Evolutionary conservation across 2,329 filamentous ascomycete species (phyloP).

Genomic region (Aspergillus arachidicola): DNA sequence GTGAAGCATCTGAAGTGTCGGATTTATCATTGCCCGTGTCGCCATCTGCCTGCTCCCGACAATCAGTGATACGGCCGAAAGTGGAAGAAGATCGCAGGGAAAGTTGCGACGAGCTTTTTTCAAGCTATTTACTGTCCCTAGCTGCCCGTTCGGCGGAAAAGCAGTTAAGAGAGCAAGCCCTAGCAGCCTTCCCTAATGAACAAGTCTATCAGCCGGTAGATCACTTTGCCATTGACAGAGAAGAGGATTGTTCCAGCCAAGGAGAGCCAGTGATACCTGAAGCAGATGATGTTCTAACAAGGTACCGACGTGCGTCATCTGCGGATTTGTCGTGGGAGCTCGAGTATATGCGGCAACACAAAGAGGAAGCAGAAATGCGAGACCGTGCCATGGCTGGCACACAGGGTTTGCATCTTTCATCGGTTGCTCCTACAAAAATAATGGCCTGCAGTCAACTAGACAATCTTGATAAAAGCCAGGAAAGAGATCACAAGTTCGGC

Average conservation of each 20-base stretch:
- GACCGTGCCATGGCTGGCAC: conserved; percentile 36
- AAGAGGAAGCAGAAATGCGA: conserved; percentile 61
- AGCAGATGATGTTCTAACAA: neutral
- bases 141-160: conserved; percentile 79
- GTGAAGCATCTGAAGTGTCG: conserved; percentile 48
- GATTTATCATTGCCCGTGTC: conserved; percentile 49
- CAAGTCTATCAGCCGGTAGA: conserved; percentile 49
- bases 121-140: conserved; percentile 75
- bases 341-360: conserved; percentile 78
- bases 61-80: conserved; percentile 38
- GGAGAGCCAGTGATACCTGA: conserved; percentile 19
- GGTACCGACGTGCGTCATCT: conserved; percentile 46
- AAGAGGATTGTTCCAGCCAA: conserved; percentile 38
- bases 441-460: conserved; percentile 5
- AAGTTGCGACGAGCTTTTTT: conserved; percentile 75
- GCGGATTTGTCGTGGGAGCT: conserved; percentile 69
- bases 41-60: conserved; percentile 24
- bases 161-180: conserved; percentile 69
- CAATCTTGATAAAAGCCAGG: conserved; percentile 20
- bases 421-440: conserved; percentile 23
- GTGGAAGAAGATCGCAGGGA: conserved; percentile 38
- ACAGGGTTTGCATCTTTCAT: conserved; percentile 35
- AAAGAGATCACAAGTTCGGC: conserved; percentile 40
- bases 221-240: conserved; percentile 49
- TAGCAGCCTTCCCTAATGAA: conserved; percentile 54